A percentile compares a stretch with the other conserved stretches of the same genome.
phyloP scores from a whole-genome alignment of 2,329 filamentous ascomycete species.

The Epichloe elymi region DNA sequence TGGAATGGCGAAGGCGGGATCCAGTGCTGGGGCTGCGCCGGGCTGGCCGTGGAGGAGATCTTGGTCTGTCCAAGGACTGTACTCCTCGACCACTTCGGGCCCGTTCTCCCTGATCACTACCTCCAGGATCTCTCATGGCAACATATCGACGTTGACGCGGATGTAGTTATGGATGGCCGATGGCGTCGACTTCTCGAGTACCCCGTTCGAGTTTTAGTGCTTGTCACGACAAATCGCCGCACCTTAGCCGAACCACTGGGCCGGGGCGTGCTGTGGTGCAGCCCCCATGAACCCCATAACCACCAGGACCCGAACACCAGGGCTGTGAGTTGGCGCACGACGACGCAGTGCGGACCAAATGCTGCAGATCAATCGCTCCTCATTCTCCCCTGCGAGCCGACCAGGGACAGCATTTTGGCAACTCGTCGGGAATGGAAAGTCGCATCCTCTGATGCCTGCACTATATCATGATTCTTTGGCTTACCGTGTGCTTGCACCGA shows the following conservation, averaged over 20 bases:
- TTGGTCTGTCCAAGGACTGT: constrained; percentile 18
- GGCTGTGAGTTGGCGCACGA: not conserved
- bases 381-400: not conserved
- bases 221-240: constrained; percentile 23
- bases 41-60: constrained; percentile 19
- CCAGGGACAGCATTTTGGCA: not conserved
- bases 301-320: not conserved
- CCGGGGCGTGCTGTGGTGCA: not conserved
- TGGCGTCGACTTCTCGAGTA: constrained; percentile 11
- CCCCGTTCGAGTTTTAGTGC: constrained; percentile 26
- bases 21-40: constrained; percentile 17
- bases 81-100: constrained; percentile 22
- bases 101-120: constrained; percentile 24
- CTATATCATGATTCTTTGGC: not conserved
- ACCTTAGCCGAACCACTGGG: constrained; percentile 22
- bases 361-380: not conserved
- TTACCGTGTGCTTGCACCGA: not conserved
- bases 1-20: constrained; percentile 20
- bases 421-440: not conserved
- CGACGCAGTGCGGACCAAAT: not conserved
- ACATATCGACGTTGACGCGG: constrained; percentile 24
- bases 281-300: not conserved
- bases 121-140: constrained; percentile 27
- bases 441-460: not conserved
- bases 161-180: constrained; percentile 19